Percentiles rank a stretch among this genome's conserved stretches.
These are phyloP conservation scores for Hypoxylon sp. DNA, from an alignment of 2,329 filamentous ascomycete species.

Conservation along the genomic window DNA sequence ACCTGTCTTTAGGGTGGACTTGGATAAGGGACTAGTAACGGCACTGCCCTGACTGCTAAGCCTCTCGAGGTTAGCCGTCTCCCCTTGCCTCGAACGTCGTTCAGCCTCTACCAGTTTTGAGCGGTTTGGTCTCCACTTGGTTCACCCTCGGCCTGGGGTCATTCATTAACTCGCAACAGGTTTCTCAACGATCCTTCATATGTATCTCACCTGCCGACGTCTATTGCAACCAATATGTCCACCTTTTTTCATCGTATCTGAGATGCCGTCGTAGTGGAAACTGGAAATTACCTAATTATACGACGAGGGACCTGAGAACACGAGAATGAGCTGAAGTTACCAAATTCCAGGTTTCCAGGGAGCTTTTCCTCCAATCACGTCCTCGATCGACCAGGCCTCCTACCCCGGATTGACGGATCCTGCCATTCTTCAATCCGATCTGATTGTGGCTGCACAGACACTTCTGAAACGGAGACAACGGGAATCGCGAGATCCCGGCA, in stretches of 20 bases:
- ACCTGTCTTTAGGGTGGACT: constrained; percentile 11
- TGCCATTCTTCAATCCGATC: constrained; percentile 5
- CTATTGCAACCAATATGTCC: not conserved
- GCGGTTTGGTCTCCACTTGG: constrained; percentile 34
- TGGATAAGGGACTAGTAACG: constrained; percentile 12
- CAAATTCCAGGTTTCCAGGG: constrained; percentile 15
- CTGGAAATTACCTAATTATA: constrained; percentile 17
- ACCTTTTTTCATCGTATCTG: not conserved
- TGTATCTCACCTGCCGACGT: constrained; percentile 8
- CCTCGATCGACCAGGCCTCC: constrained; percentile 23
- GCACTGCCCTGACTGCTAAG: constrained; percentile 23
- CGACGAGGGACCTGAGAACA: constrained; percentile 9
- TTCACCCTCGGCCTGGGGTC: constrained; percentile 20
- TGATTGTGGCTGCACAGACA: constrained; percentile 25
- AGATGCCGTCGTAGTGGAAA: constrained; percentile 5
- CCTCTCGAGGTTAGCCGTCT: constrained; percentile 34
- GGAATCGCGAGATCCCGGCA: constrained; percentile 26
- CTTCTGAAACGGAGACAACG: constrained; percentile 36
- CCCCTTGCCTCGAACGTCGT: constrained; percentile 22
- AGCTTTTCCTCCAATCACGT: constrained; percentile 26
- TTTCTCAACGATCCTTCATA: constrained; percentile 1
- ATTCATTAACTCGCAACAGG: constrained; percentile 11
- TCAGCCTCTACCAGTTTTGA: constrained; percentile 27
- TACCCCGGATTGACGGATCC: constrained; percentile 36
- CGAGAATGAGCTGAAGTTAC: constrained; percentile 13